Percentiles rank a stretch among this genome's conserved stretches.
phyloP scores from a whole-genome alignment of 257 asterid species.

The Solanum etuberosum region DNA sequence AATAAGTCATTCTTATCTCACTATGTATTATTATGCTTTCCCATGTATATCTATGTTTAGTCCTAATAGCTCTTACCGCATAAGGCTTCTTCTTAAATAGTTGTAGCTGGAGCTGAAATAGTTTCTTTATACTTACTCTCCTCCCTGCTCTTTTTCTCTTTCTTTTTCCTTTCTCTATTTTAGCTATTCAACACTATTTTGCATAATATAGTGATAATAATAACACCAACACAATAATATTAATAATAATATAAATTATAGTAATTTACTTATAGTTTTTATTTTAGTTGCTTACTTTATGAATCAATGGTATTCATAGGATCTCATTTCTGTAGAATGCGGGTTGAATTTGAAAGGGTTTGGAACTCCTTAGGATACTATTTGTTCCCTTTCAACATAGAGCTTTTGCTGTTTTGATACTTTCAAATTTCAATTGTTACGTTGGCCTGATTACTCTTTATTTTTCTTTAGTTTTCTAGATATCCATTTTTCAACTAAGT shows the following conservation, averaged over 20 bases:
- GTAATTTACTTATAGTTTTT: not conserved
- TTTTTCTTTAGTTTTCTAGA: not conserved
- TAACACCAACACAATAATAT: not conserved
- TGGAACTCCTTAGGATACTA: not conserved
- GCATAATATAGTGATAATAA: not conserved
- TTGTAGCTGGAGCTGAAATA: not conserved
- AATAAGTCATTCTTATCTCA: conserved; percentile 16
- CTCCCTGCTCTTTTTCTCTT: not conserved
- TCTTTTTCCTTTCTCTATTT: not conserved
- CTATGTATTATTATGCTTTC: not conserved
- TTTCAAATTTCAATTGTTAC: not conserved
- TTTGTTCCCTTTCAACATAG: not conserved
- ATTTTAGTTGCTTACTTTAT: not conserved
- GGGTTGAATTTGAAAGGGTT: not conserved
- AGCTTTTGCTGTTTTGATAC: not conserved
- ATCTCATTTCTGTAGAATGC: not conserved
- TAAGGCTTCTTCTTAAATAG: not conserved
- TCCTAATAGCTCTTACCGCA: not conserved
- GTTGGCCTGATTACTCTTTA: not conserved
- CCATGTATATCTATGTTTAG: not conserved
- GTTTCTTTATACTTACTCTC: not conserved
- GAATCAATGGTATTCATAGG: not conserved
- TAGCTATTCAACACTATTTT: not conserved
- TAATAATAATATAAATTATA: not conserved
- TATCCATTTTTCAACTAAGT: not conserved